Evolutionary conservation across 2,329 filamentous ascomycete genomes (phyloP), one percentile per base, ranked within the genome.

Genomic region (Alternaria triticimaculans): DNA sequence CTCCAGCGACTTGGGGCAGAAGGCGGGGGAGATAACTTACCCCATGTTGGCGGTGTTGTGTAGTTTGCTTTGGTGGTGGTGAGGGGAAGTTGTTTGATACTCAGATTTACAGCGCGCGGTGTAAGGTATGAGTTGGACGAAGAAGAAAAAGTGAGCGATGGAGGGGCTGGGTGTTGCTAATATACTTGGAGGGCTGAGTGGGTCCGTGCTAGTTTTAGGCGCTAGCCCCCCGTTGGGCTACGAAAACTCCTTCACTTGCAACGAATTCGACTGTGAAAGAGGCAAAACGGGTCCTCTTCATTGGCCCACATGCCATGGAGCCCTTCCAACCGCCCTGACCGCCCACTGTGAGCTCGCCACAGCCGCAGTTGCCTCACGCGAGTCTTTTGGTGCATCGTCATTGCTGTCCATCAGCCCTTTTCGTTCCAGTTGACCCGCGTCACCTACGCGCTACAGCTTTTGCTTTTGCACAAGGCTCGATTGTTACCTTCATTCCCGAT

Each of bases 21-120:
- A 41, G 49, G 14, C 49, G 30, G 58, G 49, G 46, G 48, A 60
- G 55, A 25, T n/a, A 61, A 84, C 87, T 81, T 83, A 89, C 87
- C 87, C 87, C 87, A 89, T 89, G 82, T 67, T 88, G 83, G 81
- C 80, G 83, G 84, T 82, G 81, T 71, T 81, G 71, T 76, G 66
- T 68, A 74, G 67, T 63, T 61, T 67, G 66, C 65, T 69, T 60
- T 63, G 57, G 62, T 75, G 72, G 71, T 74, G 73, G 70, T 76
- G 74, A 73, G 67, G 64, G 70, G 71, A 77, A 75, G 75, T 76
- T 62, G 58, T 62, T 77, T 64, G 74, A 70, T 63, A 63, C 61
- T 63, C 61, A 63, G 61, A 55, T 63, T 60, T 63, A 63, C 61
- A 60, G 57, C 60, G 61, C 61, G 57, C 57, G 61, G 57, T 60